These are phyloP conservation scores for Eragrostis nindensis DNA, from an alignment of 176 grass and related monocot species.

Conservation along the genomic window DNA sequence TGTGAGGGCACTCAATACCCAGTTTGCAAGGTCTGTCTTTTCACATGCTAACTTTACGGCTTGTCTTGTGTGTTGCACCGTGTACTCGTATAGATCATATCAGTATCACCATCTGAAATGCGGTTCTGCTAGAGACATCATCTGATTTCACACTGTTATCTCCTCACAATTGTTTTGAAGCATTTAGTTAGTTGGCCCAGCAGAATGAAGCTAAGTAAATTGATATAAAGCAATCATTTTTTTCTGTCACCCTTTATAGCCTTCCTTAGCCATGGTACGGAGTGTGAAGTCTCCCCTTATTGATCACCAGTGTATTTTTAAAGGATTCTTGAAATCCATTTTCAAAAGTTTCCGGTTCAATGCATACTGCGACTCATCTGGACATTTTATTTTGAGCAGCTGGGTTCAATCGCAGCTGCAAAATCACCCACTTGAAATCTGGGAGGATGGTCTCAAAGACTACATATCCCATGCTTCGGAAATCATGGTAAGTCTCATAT, in stretches of 20 bases:
- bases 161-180: not conserved
- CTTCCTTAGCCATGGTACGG: not conserved
- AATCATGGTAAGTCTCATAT: conserved; percentile 63
- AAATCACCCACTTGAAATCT: conserved; percentile 84
- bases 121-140: not conserved
- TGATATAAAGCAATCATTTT: not conserved
- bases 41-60: not conserved
- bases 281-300: not conserved
- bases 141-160: not conserved
- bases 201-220: not conserved
- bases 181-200: not conserved
- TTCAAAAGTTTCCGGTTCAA: not conserved
- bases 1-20: conserved; percentile 81
- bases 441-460: conserved; percentile 81
- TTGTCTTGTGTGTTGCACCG: not conserved
- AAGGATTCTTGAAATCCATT: not conserved
- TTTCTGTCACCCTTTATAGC: not conserved
- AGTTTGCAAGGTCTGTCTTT: conserved; percentile 76
- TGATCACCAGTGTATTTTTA: not conserved
- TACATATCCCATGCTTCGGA: conserved; percentile 78
- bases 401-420: conserved; percentile 88
- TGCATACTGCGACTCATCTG: conserved; percentile 15
- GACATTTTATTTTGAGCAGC: conserved; percentile 51
- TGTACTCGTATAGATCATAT: not conserved
- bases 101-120: not conserved